A percentile compares a stretch with the other conserved stretches of the same genome.
These are phyloP conservation scores for Aspergillus sojae DNA, from an alignment of 2,329 filamentous ascomycete genomes.

Conservation along the genomic window DNA sequence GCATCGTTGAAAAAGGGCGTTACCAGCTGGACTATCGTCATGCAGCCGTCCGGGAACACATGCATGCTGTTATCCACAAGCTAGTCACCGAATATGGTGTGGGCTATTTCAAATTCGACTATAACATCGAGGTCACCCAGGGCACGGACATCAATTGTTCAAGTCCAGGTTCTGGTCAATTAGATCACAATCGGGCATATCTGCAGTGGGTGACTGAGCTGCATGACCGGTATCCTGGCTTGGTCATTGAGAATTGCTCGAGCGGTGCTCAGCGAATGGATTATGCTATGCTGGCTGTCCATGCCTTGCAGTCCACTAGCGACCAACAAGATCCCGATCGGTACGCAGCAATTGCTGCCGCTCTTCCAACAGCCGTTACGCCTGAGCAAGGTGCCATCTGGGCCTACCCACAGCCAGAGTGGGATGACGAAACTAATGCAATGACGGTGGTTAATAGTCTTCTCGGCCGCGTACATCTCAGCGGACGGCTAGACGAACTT, in stretches of 20 bases:
- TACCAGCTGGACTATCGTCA: slow-evolving; percentile 41
- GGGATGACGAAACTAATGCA: slow-evolving; percentile 39
- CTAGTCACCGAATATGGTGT: slow-evolving; percentile 31
- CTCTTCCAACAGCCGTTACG: slow-evolving; percentile 35
- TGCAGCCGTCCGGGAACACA: slow-evolving; percentile 22
- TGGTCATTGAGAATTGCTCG: slow-evolving; percentile 43
- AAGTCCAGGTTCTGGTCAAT: slow-evolving; percentile 28
- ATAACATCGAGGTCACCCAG: slow-evolving; percentile 40
- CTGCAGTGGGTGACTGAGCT: slow-evolving; percentile 34
- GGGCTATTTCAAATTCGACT: slow-evolving; percentile 43
- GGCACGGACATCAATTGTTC: slow-evolving; percentile 32
- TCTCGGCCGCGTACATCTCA: slow-evolving; percentile 36
- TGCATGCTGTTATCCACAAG: slow-evolving; percentile 28
- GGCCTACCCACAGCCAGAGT: slow-evolving; percentile 40
- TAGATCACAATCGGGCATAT: slow-evolving; percentile 38
- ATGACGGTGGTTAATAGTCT: slow-evolving; percentile 40
- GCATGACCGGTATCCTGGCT: slow-evolving; percentile 27
- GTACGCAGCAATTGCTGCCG: slow-evolving; percentile 37
- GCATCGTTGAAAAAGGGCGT: slow-evolving; percentile 35
- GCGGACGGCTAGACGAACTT: slow-evolving; percentile 31
- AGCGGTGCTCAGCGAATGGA: slow-evolving; percentile 42
- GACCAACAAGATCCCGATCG: slow-evolving; percentile 39
- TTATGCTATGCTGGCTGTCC: slow-evolving; percentile 37
- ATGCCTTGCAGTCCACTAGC: slow-evolving; percentile 39
- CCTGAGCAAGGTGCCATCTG: slow-evolving; percentile 41